phyloP scores from a whole-genome alignment of 768 basidiomycete genomes.

The Tylopilus intermedius region DNA sequence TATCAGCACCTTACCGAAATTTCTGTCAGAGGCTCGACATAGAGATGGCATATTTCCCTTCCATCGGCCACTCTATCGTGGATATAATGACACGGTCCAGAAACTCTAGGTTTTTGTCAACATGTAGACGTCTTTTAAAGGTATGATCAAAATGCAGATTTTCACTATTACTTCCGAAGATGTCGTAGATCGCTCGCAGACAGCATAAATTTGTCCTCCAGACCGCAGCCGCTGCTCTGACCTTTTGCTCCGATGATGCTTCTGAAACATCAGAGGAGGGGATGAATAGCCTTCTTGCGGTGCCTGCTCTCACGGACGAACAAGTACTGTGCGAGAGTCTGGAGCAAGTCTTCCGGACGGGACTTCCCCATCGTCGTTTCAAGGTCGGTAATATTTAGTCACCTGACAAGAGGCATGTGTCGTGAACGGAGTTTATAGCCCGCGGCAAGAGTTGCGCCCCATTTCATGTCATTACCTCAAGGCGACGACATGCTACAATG shows the following conservation, averaged over 20 bases:
- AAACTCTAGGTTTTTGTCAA: conserved; percentile 42
- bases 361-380: conserved; percentile 40
- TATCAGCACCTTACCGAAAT: neutral
- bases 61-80: conserved; percentile 47
- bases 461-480: conserved; percentile 5
- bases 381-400: conserved; percentile 37
- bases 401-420: neutral
- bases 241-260: conserved; percentile 12
- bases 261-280: conserved; percentile 12
- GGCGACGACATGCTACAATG: conserved; percentile 24
- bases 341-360: conserved; percentile 40
- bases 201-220: conserved; percentile 26
- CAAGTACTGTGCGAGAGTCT: conserved; percentile 38
- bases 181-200: conserved; percentile 20
- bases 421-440: conserved; percentile 16
- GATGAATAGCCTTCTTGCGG: conserved; percentile 5
- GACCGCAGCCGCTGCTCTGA: conserved; percentile 26
- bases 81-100: conserved; percentile 51
- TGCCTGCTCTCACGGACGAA: conserved; percentile 28
- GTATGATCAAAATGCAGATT: conserved; percentile 29
- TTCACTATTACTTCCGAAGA: conserved; percentile 11
- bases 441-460: conserved; percentile 1
- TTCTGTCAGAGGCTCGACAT: conserved; percentile 49
- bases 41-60: conserved; percentile 46
- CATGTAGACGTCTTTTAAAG: conserved; percentile 43